phyloP scores from a whole-genome alignment of 371 early-diverging fungal genomes.

The Mucor indicus region DNA sequence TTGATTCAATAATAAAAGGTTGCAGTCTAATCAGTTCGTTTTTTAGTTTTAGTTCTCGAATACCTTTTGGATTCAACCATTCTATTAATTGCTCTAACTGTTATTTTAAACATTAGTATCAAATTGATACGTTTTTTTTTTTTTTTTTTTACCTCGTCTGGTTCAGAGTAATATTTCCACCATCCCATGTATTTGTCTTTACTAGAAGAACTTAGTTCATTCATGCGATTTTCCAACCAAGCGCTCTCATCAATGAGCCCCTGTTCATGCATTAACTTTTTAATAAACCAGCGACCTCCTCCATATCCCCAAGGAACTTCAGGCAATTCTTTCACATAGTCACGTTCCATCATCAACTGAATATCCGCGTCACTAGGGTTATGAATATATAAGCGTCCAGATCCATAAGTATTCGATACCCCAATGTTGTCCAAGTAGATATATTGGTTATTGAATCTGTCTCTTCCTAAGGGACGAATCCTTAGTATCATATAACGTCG shows the following conservation, averaged over 20 bases:
- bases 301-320: conserved; percentile 42
- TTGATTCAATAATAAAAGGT: conserved; percentile 34
- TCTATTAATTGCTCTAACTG: too few species aligned
- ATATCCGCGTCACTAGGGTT: conserved; percentile 55
- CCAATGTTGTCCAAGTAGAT: conserved; percentile 81
- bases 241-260: conserved; percentile 37
- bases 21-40: conserved; percentile 39
- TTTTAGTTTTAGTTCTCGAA: conserved; percentile 37
- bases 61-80: conserved; percentile 52
- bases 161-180: conserved; percentile 49
- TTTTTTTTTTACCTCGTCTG: conserved; percentile 44
- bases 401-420: conserved; percentile 55
- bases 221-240: conserved; percentile 39
- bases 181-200: conserved; percentile 22
- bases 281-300: conserved; percentile 39
- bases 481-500: conserved; percentile 62
- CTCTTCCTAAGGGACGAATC: conserved; percentile 72
- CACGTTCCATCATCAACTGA: conserved; percentile 42
- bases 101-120: too few species aligned
- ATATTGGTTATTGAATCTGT: conserved; percentile 84
- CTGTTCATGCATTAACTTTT: conserved; percentile 42
- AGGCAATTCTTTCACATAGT: conserved; percentile 14
- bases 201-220: conserved; percentile 5
- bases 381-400: conserved; percentile 68
- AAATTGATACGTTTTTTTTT: too few species aligned